Evolutionary conservation across 257 asterid genomes (phyloP).

Genomic region (Penstemon newberryi): DNA sequence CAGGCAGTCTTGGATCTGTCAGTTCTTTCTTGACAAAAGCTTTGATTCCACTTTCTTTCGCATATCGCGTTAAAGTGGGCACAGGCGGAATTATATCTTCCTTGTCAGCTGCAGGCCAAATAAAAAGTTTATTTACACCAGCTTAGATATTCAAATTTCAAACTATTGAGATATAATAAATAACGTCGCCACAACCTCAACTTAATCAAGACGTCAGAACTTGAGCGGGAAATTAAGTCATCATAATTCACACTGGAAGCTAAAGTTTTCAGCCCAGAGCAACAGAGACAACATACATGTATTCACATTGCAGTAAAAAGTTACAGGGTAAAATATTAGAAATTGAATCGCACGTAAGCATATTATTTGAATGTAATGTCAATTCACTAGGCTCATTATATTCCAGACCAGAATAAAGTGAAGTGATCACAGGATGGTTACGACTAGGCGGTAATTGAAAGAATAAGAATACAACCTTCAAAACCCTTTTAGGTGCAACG

Average conservation of each 20-base stretch:
- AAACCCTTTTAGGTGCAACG: background rate
- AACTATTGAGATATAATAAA: slow-evolving; percentile 6
- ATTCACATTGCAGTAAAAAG: slow-evolving; percentile 10
- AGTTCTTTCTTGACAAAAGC: slow-evolving; percentile 89
- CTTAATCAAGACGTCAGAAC: slow-evolving; percentile 15
- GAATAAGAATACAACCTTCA: slow-evolving; percentile 4
- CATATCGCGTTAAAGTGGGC: slow-evolving; percentile 83
- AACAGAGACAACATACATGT: background rate
- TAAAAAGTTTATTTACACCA: slow-evolving; percentile 22
- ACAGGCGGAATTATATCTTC: slow-evolving; percentile 90
- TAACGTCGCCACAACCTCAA: slow-evolving; percentile 18
- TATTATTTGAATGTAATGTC: background rate
- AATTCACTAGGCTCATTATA: background rate
- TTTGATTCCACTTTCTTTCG: slow-evolving; percentile 82
- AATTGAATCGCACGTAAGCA: slow-evolving; percentile 3
- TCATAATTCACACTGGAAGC: background rate
- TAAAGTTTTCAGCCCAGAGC: slow-evolving; percentile 21
- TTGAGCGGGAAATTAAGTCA: slow-evolving; percentile 13
- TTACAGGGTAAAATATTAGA: slow-evolving; percentile 2
- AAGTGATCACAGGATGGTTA: background rate
- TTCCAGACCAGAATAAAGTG: background rate
- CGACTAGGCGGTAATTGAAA: background rate
- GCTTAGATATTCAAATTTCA: slow-evolving; percentile 18
- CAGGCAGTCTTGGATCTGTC: slow-evolving; percentile 73
- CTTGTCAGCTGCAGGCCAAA: slow-evolving; percentile 70